Conservation (phyloP, 805 yeast species). For the Kluyveromyces starmeri region DNA sequence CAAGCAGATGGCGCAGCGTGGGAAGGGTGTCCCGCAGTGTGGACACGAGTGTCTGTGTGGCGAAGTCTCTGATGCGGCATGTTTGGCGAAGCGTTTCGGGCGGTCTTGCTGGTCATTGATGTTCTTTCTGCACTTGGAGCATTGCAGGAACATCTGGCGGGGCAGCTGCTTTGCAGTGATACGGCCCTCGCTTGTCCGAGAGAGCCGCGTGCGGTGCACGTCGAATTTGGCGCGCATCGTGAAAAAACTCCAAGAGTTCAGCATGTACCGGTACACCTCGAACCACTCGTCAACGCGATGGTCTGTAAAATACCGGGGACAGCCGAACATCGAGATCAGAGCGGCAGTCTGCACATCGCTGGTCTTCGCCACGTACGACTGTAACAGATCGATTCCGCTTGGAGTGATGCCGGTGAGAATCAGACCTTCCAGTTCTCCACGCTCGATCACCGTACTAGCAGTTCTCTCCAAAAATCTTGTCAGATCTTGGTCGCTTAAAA, state of each 20-base stretch:
- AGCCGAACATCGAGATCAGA: constrained; percentile 67
- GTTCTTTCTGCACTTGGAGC: constrained; percentile 73
- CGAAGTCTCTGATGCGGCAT: constrained; percentile 6
- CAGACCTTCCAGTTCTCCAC: constrained; percentile 87
- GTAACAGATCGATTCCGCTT: constrained; percentile 68
- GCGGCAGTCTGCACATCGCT: constrained; percentile 91
- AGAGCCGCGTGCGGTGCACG: constrained; percentile 60
- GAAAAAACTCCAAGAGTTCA: constrained; percentile 77
- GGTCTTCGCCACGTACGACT: constrained; percentile 79
- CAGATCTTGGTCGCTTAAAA: constrained; percentile 70
- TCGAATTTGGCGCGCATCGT: constrained; percentile 78
- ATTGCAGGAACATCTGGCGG: constrained; percentile 72
- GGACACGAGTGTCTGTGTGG: constrained; percentile 43
- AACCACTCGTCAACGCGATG: constrained; percentile 72
- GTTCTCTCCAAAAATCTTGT: constrained; percentile 61
- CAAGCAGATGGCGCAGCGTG: constrained; percentile 85
- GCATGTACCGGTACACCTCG: constrained; percentile 51
- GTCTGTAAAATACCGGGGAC: constrained; percentile 75
- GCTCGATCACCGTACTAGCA: constrained; percentile 57
- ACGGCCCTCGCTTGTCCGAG: constrained; percentile 42
- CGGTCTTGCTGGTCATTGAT: constrained; percentile 35
- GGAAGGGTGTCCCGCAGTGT: constrained; percentile 79
- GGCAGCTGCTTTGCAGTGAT: constrained; percentile 45
- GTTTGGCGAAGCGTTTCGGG: too few species aligned
- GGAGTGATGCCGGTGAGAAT: constrained; percentile 90